Percentiles rank a stretch among this genome's conserved stretches.
Conservation (phyloP, 2,329 filamentous ascomycete species). For the Periconia macrospinosa region DNA sequence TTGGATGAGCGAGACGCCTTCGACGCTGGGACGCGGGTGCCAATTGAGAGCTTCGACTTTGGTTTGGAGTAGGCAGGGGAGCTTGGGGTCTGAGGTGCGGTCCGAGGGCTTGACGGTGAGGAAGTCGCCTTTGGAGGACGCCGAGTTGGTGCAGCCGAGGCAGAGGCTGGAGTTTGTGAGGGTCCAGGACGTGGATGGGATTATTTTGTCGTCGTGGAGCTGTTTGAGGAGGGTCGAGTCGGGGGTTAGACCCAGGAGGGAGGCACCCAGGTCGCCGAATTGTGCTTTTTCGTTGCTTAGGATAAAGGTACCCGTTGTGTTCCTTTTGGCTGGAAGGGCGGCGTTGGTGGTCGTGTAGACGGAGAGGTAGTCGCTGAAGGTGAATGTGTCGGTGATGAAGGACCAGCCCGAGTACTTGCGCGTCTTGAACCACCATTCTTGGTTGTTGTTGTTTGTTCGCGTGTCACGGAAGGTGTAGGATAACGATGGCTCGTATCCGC, state of each 20-base stretch:
- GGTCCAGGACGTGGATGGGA: slow-evolving; percentile 16
- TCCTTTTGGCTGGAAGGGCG: slow-evolving; percentile 5
- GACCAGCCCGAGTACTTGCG: slow-evolving; percentile 7
- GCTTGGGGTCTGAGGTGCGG: slow-evolving; percentile 3
- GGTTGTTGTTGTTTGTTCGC: slow-evolving; percentile 7
- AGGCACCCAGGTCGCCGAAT: slow-evolving; percentile 13
- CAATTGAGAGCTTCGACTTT: slow-evolving; percentile 19
- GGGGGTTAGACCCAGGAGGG: slow-evolving; percentile 15
- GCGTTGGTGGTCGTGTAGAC: slow-evolving; percentile 8
- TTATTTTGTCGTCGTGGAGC: slow-evolving; percentile 4
- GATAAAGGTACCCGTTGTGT: slow-evolving; percentile 10
- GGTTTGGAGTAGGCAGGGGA: slow-evolving; percentile 16
- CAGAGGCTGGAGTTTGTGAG: slow-evolving; percentile 14
- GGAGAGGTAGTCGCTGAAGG: slow-evolving; percentile 13
- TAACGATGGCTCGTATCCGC: slow-evolving; percentile 9
- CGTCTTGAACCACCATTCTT: slow-evolving; percentile 10
- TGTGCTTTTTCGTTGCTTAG: slow-evolving; percentile 10
- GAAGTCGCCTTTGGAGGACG: slow-evolving; percentile 7
- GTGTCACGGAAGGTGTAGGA: slow-evolving; percentile 11
- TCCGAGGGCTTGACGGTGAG: slow-evolving; percentile 13
- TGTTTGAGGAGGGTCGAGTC: slow-evolving; percentile 9
- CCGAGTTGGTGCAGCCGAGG: slow-evolving; percentile 15
- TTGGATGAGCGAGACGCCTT: slow-evolving; percentile 15
- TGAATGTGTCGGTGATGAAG: slow-evolving; percentile 13
- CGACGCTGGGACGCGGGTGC: slow-evolving; percentile 4